Evolutionary conservation across 768 basidiomycete genomes (phyloP), one percentile per base, ranked within the genome.

Genomic region (Gymnopilus dilepis): DNA sequence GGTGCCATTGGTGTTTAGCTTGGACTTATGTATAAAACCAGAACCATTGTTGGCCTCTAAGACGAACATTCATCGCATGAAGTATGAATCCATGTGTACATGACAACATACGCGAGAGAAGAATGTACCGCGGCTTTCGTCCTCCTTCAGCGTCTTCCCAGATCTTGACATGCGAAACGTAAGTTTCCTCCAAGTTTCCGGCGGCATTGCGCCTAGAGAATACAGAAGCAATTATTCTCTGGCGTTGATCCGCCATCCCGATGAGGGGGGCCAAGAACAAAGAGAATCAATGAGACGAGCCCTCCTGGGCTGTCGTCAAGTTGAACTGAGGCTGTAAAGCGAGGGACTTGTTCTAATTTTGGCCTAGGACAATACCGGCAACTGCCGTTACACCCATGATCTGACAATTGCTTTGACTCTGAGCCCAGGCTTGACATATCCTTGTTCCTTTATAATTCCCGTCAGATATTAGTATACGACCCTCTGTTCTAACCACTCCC

Each of bases 11-110:
- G 90, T 88, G 72, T 99, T 99, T 65, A 94, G 79, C 77, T 99
- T 99, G 1, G 96, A 95, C 77, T 99, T 99, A 84, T 99, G 96
- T 19, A 99, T 85, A 73, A 88, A 86, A 1, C 89, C 89, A 48
- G 80, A 76, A 24, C 87, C 86, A 65, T 84, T 84, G 61, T 72
- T 77, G 3, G 87, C 79, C 78, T 88, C 90, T 91, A 69, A 19
- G 45, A 51, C 11, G 43, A 26, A 50, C 42, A 60, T 71, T 56
- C 42, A 60, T 59, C 42, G 37, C 51, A 55, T 51, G 21, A 59
- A 6, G 47, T 26, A 47, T 19, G 22, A 26, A 30, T 1, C 60
- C 37, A 56, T 41, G 28, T 59, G 48, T 22, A 15, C 34, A 58
- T 64, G 53, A 61, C 43, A 62, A 87, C 92, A 77, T 81, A 96